These are phyloP conservation scores for Fusarium sp. DNA, from an alignment of 2,329 filamentous ascomycete genomes.

Conservation along the genomic window DNA sequence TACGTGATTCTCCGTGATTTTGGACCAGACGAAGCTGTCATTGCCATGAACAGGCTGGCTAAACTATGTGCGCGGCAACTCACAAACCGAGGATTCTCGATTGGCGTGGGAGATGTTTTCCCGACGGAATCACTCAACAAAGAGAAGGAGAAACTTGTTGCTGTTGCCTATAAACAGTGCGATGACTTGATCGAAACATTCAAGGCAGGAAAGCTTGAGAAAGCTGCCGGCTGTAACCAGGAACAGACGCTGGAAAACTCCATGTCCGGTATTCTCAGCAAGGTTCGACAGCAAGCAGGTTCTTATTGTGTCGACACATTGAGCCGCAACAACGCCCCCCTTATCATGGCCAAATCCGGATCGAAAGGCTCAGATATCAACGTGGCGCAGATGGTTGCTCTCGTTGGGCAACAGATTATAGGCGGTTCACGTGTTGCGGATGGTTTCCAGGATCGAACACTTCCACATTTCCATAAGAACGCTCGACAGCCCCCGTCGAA, in stretches of 20 bases:
- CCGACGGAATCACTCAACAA: slow-evolving; percentile 75
- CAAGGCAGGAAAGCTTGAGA: slow-evolving; percentile 81
- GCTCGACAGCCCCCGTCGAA: slow-evolving; percentile 92
- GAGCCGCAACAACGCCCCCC: slow-evolving; percentile 88
- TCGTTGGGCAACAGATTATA: slow-evolving; percentile 98
- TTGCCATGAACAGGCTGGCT: slow-evolving; percentile 92
- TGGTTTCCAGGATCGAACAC: slow-evolving; percentile 92
- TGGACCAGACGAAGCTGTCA: slow-evolving; percentile 85
- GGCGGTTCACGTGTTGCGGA: slow-evolving; percentile 90
- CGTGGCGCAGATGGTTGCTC: slow-evolving; percentile 98
- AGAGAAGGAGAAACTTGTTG: slow-evolving; percentile 79
- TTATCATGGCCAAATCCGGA: slow-evolving; percentile 97
- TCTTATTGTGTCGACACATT: slow-evolving; percentile 88
- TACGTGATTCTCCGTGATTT: slow-evolving; percentile 97
- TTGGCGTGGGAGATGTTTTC: slow-evolving; percentile 94
- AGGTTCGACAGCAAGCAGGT: slow-evolving; percentile 90
- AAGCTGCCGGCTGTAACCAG: slow-evolving; percentile 88
- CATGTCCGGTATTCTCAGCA: slow-evolving; percentile 90
- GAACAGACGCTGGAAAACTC: slow-evolving; percentile 90
- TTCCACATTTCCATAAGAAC: slow-evolving; percentile 96
- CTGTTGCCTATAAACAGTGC: slow-evolving; percentile 79
- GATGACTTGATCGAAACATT: slow-evolving; percentile 84
- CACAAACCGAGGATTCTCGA: slow-evolving; percentile 92
- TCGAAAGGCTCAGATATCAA: slow-evolving; percentile 98
- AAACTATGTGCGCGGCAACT: slow-evolving; percentile 89